A percentile compares a stretch with the other conserved stretches of the same genome.
phyloP scores from a whole-genome alignment of 305 asterid genomes.

The Fraxinus sp. region DNA sequence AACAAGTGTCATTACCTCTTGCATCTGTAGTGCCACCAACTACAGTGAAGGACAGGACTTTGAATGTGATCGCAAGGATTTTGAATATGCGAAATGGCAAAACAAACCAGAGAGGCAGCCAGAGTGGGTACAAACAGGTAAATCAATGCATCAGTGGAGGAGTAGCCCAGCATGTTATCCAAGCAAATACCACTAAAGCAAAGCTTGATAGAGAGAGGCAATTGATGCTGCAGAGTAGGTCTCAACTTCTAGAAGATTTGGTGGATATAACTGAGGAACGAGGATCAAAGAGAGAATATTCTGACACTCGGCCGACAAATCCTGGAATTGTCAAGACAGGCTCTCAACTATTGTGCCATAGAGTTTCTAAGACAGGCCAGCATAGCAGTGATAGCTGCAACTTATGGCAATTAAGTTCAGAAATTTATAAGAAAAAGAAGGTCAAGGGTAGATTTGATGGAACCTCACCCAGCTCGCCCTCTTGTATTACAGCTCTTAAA shows the following conservation, averaged over 20 bases:
- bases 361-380: slow-evolving; percentile 24
- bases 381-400: slow-evolving; percentile 27
- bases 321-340: slow-evolving; percentile 35
- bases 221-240: slow-evolving; percentile 31
- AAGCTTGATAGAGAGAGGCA: slow-evolving; percentile 33
- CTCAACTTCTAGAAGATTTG: slow-evolving; percentile 32
- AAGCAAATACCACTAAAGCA: slow-evolving; percentile 33
- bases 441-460: slow-evolving; percentile 28
- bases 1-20: slow-evolving; percentile 31
- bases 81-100: slow-evolving; percentile 39
- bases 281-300: slow-evolving; percentile 47
- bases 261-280: slow-evolving; percentile 29
- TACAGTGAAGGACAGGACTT: slow-evolving; percentile 38
- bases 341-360: slow-evolving; percentile 34
- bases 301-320: slow-evolving; percentile 28
- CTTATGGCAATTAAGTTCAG: slow-evolving; percentile 26
- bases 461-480: slow-evolving; percentile 32
- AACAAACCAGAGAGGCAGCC: slow-evolving; percentile 27
- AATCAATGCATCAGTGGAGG: slow-evolving; percentile 40
- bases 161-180: slow-evolving; percentile 33
- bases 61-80: slow-evolving; percentile 64
- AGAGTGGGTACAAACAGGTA: slow-evolving; percentile 35
- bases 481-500: slow-evolving; percentile 30
- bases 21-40: slow-evolving; percentile 27
- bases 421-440: slow-evolving; percentile 32